Base-by-base conservation (phyloP, 139 green algal genomes). In the Asterochloris erici region DNA sequence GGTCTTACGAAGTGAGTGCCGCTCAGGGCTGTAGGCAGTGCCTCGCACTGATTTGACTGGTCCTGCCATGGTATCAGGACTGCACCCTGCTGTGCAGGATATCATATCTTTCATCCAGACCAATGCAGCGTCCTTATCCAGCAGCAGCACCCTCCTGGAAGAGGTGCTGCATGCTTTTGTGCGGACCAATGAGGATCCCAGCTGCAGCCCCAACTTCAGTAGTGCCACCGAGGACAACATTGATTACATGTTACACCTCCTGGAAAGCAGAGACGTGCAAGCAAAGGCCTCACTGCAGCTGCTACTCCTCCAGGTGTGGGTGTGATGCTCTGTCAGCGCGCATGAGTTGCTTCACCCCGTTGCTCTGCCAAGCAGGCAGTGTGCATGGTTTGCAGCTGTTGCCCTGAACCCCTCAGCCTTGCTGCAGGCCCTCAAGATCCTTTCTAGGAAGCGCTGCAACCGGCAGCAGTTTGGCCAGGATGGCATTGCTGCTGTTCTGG, bases 381-480 rank as follows among this genome's bases (percentile, higher is more conserved):
- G 17, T 12, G 66, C 66, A 12, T 24, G 17, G 19, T 71, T 6
- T 54, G 38, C 38, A 54, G 66, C 66, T 71, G 66, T 26, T 71
- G 66, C 17, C 23, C 0, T 79, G 29, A 24, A 78, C 14, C 29
- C 19, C 73, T 86, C 21, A 11, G 74, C 21, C 47, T 85, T 17
- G 15, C 63, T 13, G 54, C 68, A 88, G 74, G 76, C 74, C 54
- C 47, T 95, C 17, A 95, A 95, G 70, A 93, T 95, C 24, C 73
- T 95, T 1, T 94, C 89, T 6, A 68, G 91, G 4, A 94, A 94
- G 68, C 77, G 88, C 38, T 28, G 61, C 63, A 95, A 95, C 84
- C 83, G 91, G 9, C 54, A 81, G 10, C 47, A 61, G 23, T 79
- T 94, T 47, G 85, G 85, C 10, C 11, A 64, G 26, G 47, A 83